Base-by-base conservation (phyloP, 1,284 basidiomycete genomes). In the Fomes fomentarius region DNA sequence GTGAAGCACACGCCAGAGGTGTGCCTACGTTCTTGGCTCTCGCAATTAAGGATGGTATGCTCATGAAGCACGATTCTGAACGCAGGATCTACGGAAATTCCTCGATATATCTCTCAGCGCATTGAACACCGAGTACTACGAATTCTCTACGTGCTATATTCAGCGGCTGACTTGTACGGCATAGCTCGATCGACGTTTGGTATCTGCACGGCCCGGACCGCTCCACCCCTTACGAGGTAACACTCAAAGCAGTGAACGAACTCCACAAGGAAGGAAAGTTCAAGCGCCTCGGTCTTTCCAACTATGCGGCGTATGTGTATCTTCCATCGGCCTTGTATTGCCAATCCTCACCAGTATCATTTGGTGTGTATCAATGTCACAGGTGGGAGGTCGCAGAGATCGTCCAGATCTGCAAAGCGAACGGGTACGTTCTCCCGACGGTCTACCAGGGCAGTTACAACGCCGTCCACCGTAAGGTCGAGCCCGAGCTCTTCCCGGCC, bases 381-480 rank as follows among this genome's bases (percentile, higher is more conserved):
- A 73, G 73, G 1, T 76, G 80, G 77, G 84, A 89, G 63, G 87
- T 90, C 1, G 84, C 85, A 2, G 77, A 85, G 65, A 83, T 89
- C 4, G 76, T 83, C 17, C 66, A 63, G 1, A 80, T 87, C 52
- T 83, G 81, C 69, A 75, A 74, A 39, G 66, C 71, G 8, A 78
- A 83, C 52, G 79, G 77, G 1, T 88, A 76, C 61, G 76, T 88
- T 56, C 76, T 80, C 66, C 88, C 89, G 1, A 81, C 81, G 0
- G 84, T 78, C 0, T 91, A 91, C 66, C 87, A 91, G 67, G 87
- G 85, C 4, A 74, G 82, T 51, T 84, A 83, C 64, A 84, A 81
- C 56, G 79, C 78, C 2, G 70, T 84, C 21, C 78, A 83, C 59
- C 69, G 73, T 28, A 66, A 67, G 25, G 79, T 81, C 37, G 84